phyloP scores from a whole-genome alignment of 805 yeast species.

The Candida anglica region DNA sequence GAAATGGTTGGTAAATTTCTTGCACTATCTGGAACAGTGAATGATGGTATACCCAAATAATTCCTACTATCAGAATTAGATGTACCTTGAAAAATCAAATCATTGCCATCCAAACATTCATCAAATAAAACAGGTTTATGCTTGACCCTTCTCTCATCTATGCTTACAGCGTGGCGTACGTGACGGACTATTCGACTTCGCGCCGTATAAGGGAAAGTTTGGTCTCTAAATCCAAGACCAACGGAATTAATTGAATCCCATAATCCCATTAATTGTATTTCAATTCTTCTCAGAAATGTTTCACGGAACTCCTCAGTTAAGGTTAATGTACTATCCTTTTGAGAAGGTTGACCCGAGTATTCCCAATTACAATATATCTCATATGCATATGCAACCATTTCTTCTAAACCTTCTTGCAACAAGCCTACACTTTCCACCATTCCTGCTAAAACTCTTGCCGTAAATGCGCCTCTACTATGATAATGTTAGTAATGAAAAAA shows the following conservation, averaged over 20 bases:
- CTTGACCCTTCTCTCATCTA: slow-evolving; percentile 64
- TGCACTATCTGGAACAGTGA: background rate
- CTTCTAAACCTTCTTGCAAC: slow-evolving; percentile 50
- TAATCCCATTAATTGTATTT: slow-evolving; percentile 57
- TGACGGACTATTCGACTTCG: slow-evolving; percentile 49
- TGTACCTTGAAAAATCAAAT: background rate
- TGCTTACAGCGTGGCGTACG: slow-evolving; percentile 62
- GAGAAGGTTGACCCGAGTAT: slow-evolving; percentile 53
- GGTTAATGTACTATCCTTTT: slow-evolving; percentile 38
- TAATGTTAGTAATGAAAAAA: slow-evolving; percentile 5
- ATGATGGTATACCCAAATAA: no score
- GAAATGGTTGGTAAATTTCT: slow-evolving; percentile 10
- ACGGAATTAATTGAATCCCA: slow-evolving; percentile 71
- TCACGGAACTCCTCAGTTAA: slow-evolving; percentile 50
- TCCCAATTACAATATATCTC: slow-evolving; percentile 58
- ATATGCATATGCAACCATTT: slow-evolving; percentile 60
- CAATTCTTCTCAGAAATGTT: slow-evolving; percentile 48
- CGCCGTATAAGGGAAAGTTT: slow-evolving; percentile 56
- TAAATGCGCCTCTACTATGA: slow-evolving; percentile 55
- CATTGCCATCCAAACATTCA: slow-evolving; percentile 8
- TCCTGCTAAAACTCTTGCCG: slow-evolving; percentile 61
- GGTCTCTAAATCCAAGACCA: slow-evolving; percentile 51
- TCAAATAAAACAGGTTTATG: slow-evolving; percentile 54
- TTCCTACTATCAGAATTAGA: background rate
- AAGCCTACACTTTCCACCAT: slow-evolving; percentile 66